Conservation (phyloP, 1,284 basidiomycete species). For the Chiua sp. region DNA sequence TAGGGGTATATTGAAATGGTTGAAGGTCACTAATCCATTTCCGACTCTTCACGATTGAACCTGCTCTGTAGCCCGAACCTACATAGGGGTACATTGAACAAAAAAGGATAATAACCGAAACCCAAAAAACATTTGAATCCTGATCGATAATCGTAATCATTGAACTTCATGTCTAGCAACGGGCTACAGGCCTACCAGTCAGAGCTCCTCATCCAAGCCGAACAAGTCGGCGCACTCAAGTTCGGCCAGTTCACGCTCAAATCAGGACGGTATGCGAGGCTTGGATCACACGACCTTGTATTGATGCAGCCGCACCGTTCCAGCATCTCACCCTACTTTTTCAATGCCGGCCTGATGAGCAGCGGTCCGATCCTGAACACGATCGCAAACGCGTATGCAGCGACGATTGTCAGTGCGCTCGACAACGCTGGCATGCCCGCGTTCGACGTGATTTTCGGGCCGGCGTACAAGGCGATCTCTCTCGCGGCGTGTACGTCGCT, state of each 20-base stretch:
- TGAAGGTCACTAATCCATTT: too few relatives aligned
- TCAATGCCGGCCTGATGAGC: constrained; percentile 92
- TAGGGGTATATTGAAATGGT: too few relatives aligned
- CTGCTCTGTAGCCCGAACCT: too few relatives aligned
- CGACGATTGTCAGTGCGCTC: constrained; percentile 64
- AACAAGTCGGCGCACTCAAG: constrained; percentile 73
- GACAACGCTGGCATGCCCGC: constrained; percentile 51
- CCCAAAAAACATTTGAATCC: too few relatives aligned
- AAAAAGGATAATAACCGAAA: not conserved
- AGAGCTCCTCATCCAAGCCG: constrained; percentile 52
- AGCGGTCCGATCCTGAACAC: constrained; percentile 83
- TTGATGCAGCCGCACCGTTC: not conserved
- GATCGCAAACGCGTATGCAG: constrained; percentile 88
- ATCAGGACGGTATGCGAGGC: constrained; percentile 80
- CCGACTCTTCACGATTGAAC: too few relatives aligned
- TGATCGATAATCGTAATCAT: too few relatives aligned
- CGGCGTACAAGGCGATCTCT: constrained; percentile 98
- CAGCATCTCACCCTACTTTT: constrained; percentile 94
- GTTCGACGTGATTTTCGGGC: constrained; percentile 95
- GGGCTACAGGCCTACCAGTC: constrained; percentile 41
- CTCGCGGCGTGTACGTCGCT: constrained; percentile 91
- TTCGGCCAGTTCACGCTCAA: constrained; percentile 94
- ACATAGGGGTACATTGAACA: not conserved
- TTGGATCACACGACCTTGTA: not conserved
- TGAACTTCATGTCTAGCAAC: constrained; percentile 25